A percentile compares a stretch with the other conserved stretches of the same genome.
These are phyloP conservation scores for Penicillium sp. DNA, from an alignment of 2,329 filamentous ascomycete species.

Conservation along the genomic window DNA sequence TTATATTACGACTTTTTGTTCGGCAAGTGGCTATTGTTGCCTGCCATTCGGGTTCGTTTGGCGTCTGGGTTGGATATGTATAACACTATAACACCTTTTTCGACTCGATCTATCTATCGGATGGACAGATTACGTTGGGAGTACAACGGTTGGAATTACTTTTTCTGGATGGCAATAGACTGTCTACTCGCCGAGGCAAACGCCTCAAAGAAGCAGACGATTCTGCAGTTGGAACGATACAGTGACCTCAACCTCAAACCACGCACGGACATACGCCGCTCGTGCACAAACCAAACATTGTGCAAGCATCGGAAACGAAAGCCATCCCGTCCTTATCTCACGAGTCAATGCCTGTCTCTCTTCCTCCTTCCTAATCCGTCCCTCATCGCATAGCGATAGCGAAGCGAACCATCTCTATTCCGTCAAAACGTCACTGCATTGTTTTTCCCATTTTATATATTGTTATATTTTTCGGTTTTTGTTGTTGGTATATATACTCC, in stretches of 20 bases:
- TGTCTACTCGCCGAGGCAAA: neutral
- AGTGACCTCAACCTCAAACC: no score
- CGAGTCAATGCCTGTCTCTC: no score
- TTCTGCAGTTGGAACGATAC: no score
- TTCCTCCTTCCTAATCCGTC: neutral
- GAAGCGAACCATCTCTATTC: no score
- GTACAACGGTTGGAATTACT: neutral
- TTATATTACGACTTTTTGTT: neutral
- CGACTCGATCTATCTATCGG: neutral
- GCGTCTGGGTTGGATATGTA: neutral
- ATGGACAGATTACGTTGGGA: neutral
- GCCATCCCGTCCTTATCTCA: no score
- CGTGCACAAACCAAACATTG: no score
- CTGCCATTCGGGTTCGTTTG: neutral
- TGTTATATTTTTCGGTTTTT: neutral
- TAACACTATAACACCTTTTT: neutral
- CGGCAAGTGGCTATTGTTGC: neutral
- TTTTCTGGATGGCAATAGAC: neutral
- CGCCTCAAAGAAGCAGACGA: neutral
- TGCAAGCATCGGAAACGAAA: no score
- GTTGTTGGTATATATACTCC: neutral
- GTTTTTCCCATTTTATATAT: neutral
- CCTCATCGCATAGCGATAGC: neutral
- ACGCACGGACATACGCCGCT: no score
- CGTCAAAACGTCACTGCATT: neutral